These are phyloP conservation scores for Saccharata proteae DNA, from an alignment of 2,329 filamentous ascomycete genomes.

Conservation along the genomic window DNA sequence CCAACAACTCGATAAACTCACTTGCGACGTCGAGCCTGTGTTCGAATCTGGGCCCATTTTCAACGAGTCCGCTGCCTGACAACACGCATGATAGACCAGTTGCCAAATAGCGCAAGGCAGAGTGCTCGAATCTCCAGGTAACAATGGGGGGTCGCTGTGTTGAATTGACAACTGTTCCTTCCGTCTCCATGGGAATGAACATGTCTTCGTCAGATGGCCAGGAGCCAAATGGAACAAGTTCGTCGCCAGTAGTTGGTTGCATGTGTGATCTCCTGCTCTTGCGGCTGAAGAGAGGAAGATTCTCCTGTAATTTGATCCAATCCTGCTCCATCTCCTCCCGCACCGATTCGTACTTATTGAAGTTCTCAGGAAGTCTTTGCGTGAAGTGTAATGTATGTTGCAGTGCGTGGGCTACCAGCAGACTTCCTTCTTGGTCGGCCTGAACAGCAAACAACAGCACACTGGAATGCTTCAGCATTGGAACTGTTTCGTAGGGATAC, in stretches of 20 bases:
- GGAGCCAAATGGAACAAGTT: slow-evolving; percentile 24
- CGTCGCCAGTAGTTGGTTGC: slow-evolving; percentile 3
- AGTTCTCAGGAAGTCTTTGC: slow-evolving; percentile 58
- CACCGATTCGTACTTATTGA: slow-evolving; percentile 63
- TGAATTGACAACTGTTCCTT: slow-evolving; percentile 64
- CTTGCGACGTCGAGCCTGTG: slow-evolving; percentile 50
- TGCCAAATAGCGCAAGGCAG: slow-evolving; percentile 69
- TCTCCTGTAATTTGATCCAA: slow-evolving; percentile 54
- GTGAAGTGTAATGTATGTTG: slow-evolving; percentile 63
- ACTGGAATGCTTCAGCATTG: slow-evolving; percentile 62
- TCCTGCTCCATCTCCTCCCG: slow-evolving; percentile 81
- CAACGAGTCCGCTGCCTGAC: slow-evolving; percentile 38
- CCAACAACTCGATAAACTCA: slow-evolving; percentile 63
- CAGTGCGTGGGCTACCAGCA: slow-evolving; percentile 48
- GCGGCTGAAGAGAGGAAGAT: slow-evolving; percentile 48
- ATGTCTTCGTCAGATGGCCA: slow-evolving; percentile 19
- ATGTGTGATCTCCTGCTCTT: slow-evolving; percentile 2
- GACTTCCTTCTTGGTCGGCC: slow-evolving; percentile 35
- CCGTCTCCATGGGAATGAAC: slow-evolving; percentile 52
- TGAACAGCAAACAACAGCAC: slow-evolving; percentile 42
- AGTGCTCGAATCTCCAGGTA: slow-evolving; percentile 64
- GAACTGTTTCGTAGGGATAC: slow-evolving; percentile 75
- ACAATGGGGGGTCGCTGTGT: slow-evolving; percentile 58
- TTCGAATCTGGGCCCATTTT: slow-evolving; percentile 33
- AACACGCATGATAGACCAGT: slow-evolving; percentile 47